Evolutionary conservation across 805 yeast genomes (phyloP), one percentile per base, ranked within the genome.

Genomic region (Candida odintsovae): DNA sequence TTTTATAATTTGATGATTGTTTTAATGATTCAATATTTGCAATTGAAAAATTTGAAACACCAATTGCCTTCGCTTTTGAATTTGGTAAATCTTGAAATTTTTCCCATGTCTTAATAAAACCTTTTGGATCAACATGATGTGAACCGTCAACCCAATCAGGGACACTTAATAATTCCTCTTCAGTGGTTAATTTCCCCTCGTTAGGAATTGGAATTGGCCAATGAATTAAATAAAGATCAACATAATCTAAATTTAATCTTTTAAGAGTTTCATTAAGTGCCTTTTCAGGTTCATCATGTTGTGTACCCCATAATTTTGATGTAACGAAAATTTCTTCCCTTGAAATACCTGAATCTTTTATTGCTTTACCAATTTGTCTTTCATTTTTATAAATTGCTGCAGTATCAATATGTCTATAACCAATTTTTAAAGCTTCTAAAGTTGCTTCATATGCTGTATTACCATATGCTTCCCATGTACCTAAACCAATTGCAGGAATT

Each of bases 161-260:
- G n/a, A n/a, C n/a, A n/a, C n/a, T n/a, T n/a, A n/a, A n/a, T n/a
- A 52, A 23, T 49, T 36, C 79, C 83, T 43, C 46, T 13, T 43
- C 23, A 11, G 83, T 58, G 23, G 70, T 60, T 50, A 83, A 78
- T 51, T 71, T 76, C 53, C 83, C 70, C 31, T 67, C 55, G 43
- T 13, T 11, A 50, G 40, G n/a, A 53, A 25, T 29, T 50, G 83
- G 69, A 38, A 77, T 76, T 6, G 96, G 96, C 95, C 95, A 88
- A 66, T 88, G 96, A 62, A 87, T 75, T 59, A 88, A 72, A 61
- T 82, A 81, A 48, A 88, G 68, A 61, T 88, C 96, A 45, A 88
- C 83, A 58, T 88, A 88, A 43, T 83, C 92, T 54, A 86, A 62
- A 0, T 81, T 82, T 50, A 87, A 70, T 58, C 82, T 78, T 54